A percentile compares a stretch with the other conserved stretches of the same genome.
These are phyloP conservation scores for Globisporangium mamillatum DNA, from an alignment of 352 stramenopile species.

Conservation along the genomic window DNA sequence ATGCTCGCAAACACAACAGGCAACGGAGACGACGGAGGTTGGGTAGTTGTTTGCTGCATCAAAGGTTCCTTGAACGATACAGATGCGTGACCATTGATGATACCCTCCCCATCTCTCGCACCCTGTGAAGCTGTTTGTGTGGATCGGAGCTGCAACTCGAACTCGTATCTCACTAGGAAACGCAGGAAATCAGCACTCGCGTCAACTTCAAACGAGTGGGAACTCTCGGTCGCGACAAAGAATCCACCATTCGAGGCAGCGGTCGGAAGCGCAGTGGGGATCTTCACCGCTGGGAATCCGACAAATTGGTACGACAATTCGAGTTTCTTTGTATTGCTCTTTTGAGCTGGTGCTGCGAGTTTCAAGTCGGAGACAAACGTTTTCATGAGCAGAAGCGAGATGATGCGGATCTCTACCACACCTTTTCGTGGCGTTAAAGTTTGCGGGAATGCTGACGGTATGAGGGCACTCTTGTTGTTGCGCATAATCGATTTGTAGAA, in stretches of 20 bases:
- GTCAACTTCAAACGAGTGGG: constrained; percentile 11
- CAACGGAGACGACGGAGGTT: neutral
- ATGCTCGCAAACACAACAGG: constrained; percentile 7
- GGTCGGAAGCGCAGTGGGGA: neutral
- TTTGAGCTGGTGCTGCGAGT: neutral
- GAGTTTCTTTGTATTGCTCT: neutral
- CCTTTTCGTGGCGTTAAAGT: neutral
- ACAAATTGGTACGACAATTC: constrained; percentile 20
- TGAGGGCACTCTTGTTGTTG: neutral
- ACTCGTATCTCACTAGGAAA: constrained; percentile 9
- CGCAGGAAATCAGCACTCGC: constrained; percentile 3
- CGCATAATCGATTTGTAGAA: constrained; percentile 19
- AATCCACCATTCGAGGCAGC: constrained; percentile 10
- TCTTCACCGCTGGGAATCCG: constrained; percentile 12
- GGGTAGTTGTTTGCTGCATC: neutral
- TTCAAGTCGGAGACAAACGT: constrained; percentile 13
- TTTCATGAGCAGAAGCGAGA: constrained; percentile 20
- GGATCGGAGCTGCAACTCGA: constrained; percentile 4
- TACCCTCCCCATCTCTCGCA: neutral
- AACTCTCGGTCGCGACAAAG: constrained; percentile 8
- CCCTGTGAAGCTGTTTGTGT: too few relatives aligned
- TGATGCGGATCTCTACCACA: constrained; percentile 9
- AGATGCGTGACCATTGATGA: constrained; percentile 1
- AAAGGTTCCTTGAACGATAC: neutral
- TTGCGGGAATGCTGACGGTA: neutral